These are phyloP conservation scores for Cephaloascus albidus DNA, from an alignment of 805 yeast genomes.

Conservation along the genomic window DNA sequence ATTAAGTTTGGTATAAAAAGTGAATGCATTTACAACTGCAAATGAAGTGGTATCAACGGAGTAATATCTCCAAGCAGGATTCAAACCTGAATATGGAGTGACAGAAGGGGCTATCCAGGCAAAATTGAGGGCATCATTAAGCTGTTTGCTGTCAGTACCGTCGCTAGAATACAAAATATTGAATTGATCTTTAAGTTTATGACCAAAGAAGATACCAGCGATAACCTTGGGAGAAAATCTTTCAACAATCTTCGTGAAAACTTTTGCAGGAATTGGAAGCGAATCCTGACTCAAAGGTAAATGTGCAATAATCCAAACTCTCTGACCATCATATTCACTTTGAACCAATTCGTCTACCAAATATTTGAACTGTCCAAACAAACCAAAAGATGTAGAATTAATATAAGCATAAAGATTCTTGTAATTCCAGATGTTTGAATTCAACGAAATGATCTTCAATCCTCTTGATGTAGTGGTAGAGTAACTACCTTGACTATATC, in stretches of 20 bases:
- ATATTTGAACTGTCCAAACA: constrained; percentile 3
- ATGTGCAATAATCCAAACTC: constrained; percentile 6
- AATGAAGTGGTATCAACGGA: constrained; percentile 2
- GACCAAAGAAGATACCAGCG: constrained; percentile 5
- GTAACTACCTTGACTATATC: constrained; percentile 1
- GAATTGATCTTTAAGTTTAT: constrained; percentile 1
- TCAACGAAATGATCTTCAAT: constrained; percentile 11
- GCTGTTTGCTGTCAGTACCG: constrained; percentile 2
- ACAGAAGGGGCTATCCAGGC: constrained; percentile 3
- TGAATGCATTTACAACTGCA: constrained; percentile 1
- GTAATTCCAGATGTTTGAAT: constrained; percentile 4
- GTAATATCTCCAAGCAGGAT: constrained; percentile 5
- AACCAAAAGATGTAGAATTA: constrained; percentile 3
- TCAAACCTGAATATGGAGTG: constrained; percentile 2
- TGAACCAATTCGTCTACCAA: constrained; percentile 4
- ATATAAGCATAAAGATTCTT: constrained; percentile 3
- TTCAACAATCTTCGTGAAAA: constrained; percentile 2
- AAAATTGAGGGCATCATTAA: constrained; percentile 1
- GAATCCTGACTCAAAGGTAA: background rate
- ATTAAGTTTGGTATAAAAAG: constrained; percentile 3
- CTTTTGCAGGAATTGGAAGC: constrained; percentile 2
- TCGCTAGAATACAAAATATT: constrained; percentile 1
- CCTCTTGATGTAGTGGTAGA: constrained; percentile 2
- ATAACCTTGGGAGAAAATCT: constrained; percentile 4
- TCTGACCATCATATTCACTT: constrained; percentile 3